A percentile compares a stretch with the other conserved stretches of the same genome.
Conservation (phyloP, 2,329 filamentous ascomycete genomes). For the Teratosphaeriaceae sp. region DNA sequence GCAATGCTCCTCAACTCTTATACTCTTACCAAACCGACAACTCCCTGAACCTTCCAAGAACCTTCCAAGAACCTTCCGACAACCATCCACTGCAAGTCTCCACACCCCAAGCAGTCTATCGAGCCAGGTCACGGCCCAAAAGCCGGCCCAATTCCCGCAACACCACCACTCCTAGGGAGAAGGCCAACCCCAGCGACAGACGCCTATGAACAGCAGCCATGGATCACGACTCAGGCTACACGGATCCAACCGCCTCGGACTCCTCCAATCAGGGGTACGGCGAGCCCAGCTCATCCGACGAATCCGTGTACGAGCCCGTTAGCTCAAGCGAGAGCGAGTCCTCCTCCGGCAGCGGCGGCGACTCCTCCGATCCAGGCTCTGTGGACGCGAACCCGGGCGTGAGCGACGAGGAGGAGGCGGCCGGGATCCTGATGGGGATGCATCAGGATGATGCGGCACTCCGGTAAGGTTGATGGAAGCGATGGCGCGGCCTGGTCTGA, state of each 20-base stretch:
- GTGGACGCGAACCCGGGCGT: neutral
- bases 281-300: neutral
- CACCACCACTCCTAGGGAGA: neutral
- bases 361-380: neutral
- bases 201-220: too few relatives aligned
- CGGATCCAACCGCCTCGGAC: neutral
- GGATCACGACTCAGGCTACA: neutral
- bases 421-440: conserved; percentile 1
- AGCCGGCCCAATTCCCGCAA: neutral
- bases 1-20: neutral
- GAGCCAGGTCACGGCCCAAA: neutral
- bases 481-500: neutral
- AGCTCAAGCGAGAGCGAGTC: neutral
- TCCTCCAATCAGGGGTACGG: neutral
- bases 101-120: neutral
- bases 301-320: neutral
- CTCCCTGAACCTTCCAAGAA: neutral
- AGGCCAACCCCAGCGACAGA: neutral
- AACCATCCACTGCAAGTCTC: neutral
- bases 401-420: neutral
- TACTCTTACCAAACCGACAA: conserved; percentile 1
- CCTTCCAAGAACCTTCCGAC: neutral
- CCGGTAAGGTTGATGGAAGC: too few relatives aligned
- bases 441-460: too few relatives aligned
- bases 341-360: neutral